Conservation (phyloP, 208 protist genomes). For the Trypanosoma avium region DNA sequence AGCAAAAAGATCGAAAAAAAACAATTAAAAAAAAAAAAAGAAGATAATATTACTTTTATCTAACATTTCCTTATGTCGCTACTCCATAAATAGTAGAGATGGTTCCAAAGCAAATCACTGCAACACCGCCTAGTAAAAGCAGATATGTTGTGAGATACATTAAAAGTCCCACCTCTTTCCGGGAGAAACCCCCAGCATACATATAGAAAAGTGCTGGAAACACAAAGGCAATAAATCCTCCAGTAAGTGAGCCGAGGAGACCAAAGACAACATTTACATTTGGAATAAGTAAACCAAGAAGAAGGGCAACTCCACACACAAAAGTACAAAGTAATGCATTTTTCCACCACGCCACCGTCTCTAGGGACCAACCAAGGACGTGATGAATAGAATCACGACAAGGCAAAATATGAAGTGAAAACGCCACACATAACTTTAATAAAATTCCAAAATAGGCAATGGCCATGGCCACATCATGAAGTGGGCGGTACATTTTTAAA, state of each 20-base stretch:
- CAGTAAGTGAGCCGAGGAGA: slow-evolving; percentile 62
- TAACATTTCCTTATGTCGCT: not conserved
- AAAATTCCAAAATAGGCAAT: slow-evolving; percentile 70
- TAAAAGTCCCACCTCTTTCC: slow-evolving; percentile 34
- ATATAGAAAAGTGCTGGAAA: slow-evolving; percentile 79
- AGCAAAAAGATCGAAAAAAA: slow-evolving; percentile 10
- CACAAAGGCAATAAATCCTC: slow-evolving; percentile 66
- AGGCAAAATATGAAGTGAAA: slow-evolving; percentile 67
- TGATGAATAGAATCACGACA: slow-evolving; percentile 65
- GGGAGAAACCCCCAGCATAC: slow-evolving; percentile 48
- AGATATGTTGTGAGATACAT: slow-evolving; percentile 39
- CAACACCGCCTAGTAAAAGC: slow-evolving; percentile 48
- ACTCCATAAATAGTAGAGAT: slow-evolving; percentile 54
- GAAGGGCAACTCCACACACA: slow-evolving; percentile 42
- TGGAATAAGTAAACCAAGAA: slow-evolving; percentile 67
- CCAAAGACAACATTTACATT: slow-evolving; percentile 76
- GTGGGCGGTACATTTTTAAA: slow-evolving; percentile 59
- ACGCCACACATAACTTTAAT: slow-evolving; percentile 72
- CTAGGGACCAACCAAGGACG: slow-evolving; percentile 48
- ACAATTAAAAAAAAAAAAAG: slow-evolving; percentile 9
- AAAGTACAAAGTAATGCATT: slow-evolving; percentile 42
- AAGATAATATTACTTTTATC: too few species aligned
- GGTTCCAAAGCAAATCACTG: slow-evolving; percentile 58
- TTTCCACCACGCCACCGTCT: slow-evolving; percentile 56
- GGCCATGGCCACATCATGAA: slow-evolving; percentile 52